Base-by-base conservation (phyloP, 2,329 filamentous ascomycete genomes). In the Alternaria sp. region DNA sequence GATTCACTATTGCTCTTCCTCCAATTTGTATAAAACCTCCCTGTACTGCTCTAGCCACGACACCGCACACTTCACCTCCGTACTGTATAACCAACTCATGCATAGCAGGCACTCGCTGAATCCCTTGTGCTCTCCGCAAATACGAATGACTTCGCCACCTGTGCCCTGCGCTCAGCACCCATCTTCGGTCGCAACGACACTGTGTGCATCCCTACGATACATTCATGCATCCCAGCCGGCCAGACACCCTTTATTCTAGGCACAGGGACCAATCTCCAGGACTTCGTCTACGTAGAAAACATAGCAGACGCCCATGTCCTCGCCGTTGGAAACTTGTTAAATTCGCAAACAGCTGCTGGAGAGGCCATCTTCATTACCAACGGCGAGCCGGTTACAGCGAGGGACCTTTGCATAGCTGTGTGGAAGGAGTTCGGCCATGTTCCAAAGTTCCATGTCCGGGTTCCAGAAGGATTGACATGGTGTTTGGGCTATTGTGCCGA, bases 301-400 rank as follows among this genome's bases (percentile, higher is more conserved):
- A 85, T 90, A 23, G 89, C 88, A 3, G 89, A 96, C 81, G 92
- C 90, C 2, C 94, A 98, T 81, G 85, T 96, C 47, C 90, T 97
- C 54, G 94, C 94, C 37, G 89, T 91, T 5, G 86, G 86, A 66
- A 90, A 90, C 60, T 88, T 97, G 45, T 85, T 96, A 50, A 84
- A 85, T 58, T 89, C 88, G 2, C 81, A 70, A 23, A 80, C 84
- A 58, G 89, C 87, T 20, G 84, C 85, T 0, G 96, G 95, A 63
- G 90, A 97, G 79, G 90, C 90, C 55, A 95, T 98, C 83, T 89
- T 97, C 82, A 88, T 98, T 75, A 96, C 93, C 61, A 98, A 98
- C 79, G 92, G 94, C 80, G 85, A 89, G 71, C 95, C 95, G 6
- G 85, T 96, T 20, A 95, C 95, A 79, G 96, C 97, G 81, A 96